Percentiles rank a stretch among this genome's conserved stretches.
phyloP scores from a whole-genome alignment of 106 monocot genomes.

The Phalaenopsis equestris region DNA sequence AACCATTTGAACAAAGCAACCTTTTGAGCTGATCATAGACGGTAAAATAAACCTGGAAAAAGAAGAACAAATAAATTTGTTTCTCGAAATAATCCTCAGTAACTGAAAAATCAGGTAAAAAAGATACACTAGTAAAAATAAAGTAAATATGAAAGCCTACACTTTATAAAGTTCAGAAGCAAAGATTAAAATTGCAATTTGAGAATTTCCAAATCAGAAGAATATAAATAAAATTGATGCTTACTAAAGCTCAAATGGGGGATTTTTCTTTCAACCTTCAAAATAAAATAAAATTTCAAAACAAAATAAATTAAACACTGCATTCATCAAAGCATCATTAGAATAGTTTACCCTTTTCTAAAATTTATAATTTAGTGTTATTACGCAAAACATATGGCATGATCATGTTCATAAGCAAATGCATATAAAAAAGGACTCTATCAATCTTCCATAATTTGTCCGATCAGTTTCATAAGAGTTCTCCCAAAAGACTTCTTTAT shows the following conservation, averaged over 20 bases:
- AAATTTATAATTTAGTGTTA: background rate
- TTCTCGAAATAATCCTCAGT: background rate
- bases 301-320: background rate
- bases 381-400: background rate
- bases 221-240: background rate
- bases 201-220: background rate
- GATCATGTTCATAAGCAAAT: background rate
- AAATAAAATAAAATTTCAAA: background rate
- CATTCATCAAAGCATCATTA: background rate
- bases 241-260: background rate
- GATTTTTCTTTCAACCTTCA: background rate
- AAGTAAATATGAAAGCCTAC: background rate
- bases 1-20: constrained; percentile 56
- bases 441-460: background rate
- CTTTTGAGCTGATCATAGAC: constrained; percentile 62
- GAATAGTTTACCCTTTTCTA: background rate
- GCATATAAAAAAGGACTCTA: background rate
- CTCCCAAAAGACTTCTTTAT: background rate
- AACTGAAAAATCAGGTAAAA: background rate
- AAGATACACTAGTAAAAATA: background rate
- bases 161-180: background rate
- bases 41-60: constrained; percentile 58
- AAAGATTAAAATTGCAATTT: background rate
- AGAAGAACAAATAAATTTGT: background rate
- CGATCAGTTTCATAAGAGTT: background rate